Conservation (phyloP, 805 yeast species). For the Cyberlindnera amylophila region DNA sequence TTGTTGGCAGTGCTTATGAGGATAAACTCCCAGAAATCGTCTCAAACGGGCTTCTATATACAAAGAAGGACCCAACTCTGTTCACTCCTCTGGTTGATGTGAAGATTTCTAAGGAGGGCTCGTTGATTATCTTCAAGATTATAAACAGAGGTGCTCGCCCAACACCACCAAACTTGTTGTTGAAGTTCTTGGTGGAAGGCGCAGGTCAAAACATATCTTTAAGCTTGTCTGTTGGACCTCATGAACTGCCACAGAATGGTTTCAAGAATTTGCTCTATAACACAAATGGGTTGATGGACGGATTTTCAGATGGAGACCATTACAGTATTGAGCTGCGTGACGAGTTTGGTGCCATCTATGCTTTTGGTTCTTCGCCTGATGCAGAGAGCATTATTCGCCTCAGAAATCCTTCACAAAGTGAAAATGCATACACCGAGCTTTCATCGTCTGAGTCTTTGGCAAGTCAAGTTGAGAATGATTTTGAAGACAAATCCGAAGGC, state of each 20-base stretch:
- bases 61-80: not conserved
- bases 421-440: not conserved
- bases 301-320: not conserved
- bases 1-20: constrained; percentile 3
- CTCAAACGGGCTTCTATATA: not conserved
- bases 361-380: constrained; percentile 3
- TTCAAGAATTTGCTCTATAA: constrained; percentile 9
- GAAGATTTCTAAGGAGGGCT: constrained; percentile 4
- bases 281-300: constrained; percentile 1
- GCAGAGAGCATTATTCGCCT: constrained; percentile 1
- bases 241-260: constrained; percentile 2
- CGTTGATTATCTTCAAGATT: constrained; percentile 6
- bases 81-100: constrained; percentile 1
- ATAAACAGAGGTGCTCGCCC: constrained; percentile 6
- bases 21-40: not conserved
- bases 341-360: constrained; percentile 1
- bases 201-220: not conserved
- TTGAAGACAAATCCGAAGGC: not conserved
- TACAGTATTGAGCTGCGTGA: constrained; percentile 5
- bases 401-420: not conserved
- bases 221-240: constrained; percentile 3
- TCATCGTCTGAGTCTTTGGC: not conserved
- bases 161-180: constrained; percentile 5
- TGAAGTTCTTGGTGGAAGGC: constrained; percentile 3
- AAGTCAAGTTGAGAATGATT: not conserved